phyloP scores from a whole-genome alignment of 352 stramenopile species.

The Pythium coloratum region DNA sequence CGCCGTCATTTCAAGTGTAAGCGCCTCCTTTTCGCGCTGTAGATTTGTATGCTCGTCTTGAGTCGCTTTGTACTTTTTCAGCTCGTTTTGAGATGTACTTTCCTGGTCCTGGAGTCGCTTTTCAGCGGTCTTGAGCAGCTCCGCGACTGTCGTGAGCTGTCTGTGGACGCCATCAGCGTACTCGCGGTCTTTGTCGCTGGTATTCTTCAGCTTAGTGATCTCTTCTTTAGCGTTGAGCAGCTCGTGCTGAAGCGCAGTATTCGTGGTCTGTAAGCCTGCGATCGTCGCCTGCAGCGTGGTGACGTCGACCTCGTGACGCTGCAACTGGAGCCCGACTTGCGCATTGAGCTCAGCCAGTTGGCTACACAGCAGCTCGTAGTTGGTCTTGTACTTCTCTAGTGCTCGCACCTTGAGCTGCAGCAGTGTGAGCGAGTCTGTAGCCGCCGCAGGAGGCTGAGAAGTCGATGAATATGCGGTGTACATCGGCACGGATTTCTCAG shows the following conservation, averaged over 20 bases:
- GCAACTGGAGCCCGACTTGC: slow-evolving; percentile 65
- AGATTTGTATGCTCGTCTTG: slow-evolving; percentile 30
- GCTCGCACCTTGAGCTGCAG: slow-evolving; percentile 51
- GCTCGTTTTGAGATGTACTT: slow-evolving; percentile 25
- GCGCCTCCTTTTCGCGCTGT: slow-evolving; percentile 25
- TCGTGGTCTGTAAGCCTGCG: slow-evolving; percentile 36
- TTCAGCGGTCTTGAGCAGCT: slow-evolving; percentile 61
- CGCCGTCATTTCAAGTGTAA: slow-evolving; percentile 31
- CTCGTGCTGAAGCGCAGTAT: slow-evolving; percentile 25
- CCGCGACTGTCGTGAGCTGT: slow-evolving; percentile 58
- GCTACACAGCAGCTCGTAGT: slow-evolving; percentile 74
- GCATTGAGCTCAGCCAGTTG: slow-evolving; percentile 68
- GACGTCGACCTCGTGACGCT: slow-evolving; percentile 71
- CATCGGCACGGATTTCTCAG: slow-evolving; percentile 10
- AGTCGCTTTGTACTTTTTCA: slow-evolving; percentile 27
- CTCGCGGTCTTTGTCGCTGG: slow-evolving; percentile 43
- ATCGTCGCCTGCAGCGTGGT: slow-evolving; percentile 44
- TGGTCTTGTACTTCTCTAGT: slow-evolving; percentile 72
- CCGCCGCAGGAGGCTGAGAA: not conserved
- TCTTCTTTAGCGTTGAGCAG: slow-evolving; percentile 28
- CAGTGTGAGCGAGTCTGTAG: slow-evolving; percentile 15
- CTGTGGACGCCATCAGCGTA: slow-evolving; percentile 57
- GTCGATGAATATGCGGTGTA: not conserved
- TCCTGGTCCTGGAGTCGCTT: slow-evolving; percentile 47
- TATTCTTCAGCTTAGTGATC: not conserved